Base-by-base conservation (phyloP, 257 asterid species). In the Solanum clarkiae region DNA sequence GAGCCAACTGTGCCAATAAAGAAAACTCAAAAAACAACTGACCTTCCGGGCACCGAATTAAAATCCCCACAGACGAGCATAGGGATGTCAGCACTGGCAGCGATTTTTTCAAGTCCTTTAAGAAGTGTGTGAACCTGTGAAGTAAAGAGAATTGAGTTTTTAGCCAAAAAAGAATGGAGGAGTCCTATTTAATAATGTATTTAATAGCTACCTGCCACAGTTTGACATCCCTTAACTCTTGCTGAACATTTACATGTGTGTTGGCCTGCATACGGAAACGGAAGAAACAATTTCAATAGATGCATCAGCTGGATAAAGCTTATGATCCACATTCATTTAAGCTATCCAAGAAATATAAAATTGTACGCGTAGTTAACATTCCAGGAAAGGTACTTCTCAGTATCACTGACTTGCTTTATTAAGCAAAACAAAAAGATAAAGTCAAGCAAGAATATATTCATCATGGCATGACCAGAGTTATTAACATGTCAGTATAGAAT, bases 41-140 rank as follows among this genome's bases (percentile, higher is more conserved):
- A 97, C 99, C 98, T 97, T 94, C 95, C 98, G 69, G 99, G 99
- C 63, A 90, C 89, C 81, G 98, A 93, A 87, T 90, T 93, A 91
- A 97, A 95, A 91, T 97, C 99, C 26, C 99, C 99, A 82, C 98
- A 97, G 69, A 97, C 98, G 90, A 97, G 81, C 99, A 97, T 97
- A 29, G 98, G 98, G 70, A 97, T 94, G 86, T 95, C 97, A 26
- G 98, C 98, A 89, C 98, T 94, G 54, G 92, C 93, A 83, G 98
- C 98, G 77, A 97, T 97, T 89, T 97, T 97, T 87, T 97, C 98
- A 82, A 97, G 93, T 70, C 99, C 99, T 92, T 97, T 97, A 88
- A 97, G 86, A 54, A 97, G 89, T 44, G 98, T 97, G 87, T 97
- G 97, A 88, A 95, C 96, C 99, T 97, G 87, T 89, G 51, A 79